These are phyloP conservation scores for Musa acuminata DNA, from an alignment of 176 grass and related monocot species.

Conservation along the genomic window DNA sequence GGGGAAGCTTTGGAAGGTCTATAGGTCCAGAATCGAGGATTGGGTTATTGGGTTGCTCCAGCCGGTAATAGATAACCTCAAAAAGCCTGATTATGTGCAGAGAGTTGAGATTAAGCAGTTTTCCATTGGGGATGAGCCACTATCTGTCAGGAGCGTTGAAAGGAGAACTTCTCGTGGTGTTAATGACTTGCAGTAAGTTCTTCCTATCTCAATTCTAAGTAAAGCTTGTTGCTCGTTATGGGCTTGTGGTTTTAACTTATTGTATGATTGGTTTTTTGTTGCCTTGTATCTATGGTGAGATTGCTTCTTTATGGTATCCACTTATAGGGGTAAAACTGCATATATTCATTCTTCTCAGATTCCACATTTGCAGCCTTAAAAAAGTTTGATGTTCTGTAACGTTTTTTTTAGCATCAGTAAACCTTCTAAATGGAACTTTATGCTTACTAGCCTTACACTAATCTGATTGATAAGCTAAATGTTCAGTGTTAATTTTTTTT, in stretches of 20 bases:
- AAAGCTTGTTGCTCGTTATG: not conserved
- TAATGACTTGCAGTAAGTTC: constrained; percentile 85
- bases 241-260: too few species aligned
- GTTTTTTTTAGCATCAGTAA: too few species aligned
- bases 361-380: too few species aligned
- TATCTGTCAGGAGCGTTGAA: constrained; percentile 82
- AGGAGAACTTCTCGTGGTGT: constrained; percentile 62
- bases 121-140: constrained; percentile 78
- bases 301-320: too few species aligned
- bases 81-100: constrained; percentile 89
- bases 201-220: not conserved
- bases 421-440: too few species aligned
- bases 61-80: constrained; percentile 77
- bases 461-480: too few species aligned
- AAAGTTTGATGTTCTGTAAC: too few species aligned
- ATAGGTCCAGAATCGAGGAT: constrained; percentile 73
- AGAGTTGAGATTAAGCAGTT: constrained; percentile 93
- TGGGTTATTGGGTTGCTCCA: constrained; percentile 89
- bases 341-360: too few species aligned
- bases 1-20: constrained; percentile 94
- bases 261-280: not conserved
- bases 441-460: too few species aligned
- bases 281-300: too few species aligned
- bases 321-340: too few species aligned
- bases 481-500: too few species aligned